Evolutionary conservation across 75 land plant species (phyloP), one percentile per base, ranked within the genome.

Genomic region (Selaginella tamariscina): DNA sequence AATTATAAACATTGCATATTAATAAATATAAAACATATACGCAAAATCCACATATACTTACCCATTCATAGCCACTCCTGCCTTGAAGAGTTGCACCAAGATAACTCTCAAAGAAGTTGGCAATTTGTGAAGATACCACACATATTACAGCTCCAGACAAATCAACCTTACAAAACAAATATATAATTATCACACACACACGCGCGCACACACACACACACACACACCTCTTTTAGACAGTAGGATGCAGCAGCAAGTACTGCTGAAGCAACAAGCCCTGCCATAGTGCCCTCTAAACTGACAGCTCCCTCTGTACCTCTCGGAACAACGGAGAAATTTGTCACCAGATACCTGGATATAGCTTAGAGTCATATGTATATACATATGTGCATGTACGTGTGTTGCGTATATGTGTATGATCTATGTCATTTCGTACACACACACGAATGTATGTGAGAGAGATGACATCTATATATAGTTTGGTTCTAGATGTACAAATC

Each of bases 221-320:
- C 31, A 0, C 11, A 27, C 76, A 91, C 97, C 87, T 82, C 32
- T 56, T 80, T 72, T 29, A 84, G 24, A 9, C 73, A 32, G 74
- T 65, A 84, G 31, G 80, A 83, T 71, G 83, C 56, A 54, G 33
- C 67, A 5, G 85, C 81, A 68, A 92, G 89, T 68, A 81, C 18
- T 32, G 83, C 56, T 56, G 97, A 72, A 30, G 87, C 94, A 30
- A 82, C 65, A 54, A 88, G 75, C 29, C 97, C 97, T 65, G 97
- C 97, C 71, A 84, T 1, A 15, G 97, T 92, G 64, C 97, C 97
- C 31, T 84, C 90, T 27, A 84, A 55, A 68, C 95, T 92, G 0
- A 92, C 84, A 65, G 97, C 97, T 65, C 97, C 97, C 77, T 92
- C 97, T 32, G 95, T 88, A 56, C 97, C 97, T 49, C 90, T 74